phyloP scores from a whole-genome alignment of 306 rosid genomes.

The Rosa chinensis region DNA sequence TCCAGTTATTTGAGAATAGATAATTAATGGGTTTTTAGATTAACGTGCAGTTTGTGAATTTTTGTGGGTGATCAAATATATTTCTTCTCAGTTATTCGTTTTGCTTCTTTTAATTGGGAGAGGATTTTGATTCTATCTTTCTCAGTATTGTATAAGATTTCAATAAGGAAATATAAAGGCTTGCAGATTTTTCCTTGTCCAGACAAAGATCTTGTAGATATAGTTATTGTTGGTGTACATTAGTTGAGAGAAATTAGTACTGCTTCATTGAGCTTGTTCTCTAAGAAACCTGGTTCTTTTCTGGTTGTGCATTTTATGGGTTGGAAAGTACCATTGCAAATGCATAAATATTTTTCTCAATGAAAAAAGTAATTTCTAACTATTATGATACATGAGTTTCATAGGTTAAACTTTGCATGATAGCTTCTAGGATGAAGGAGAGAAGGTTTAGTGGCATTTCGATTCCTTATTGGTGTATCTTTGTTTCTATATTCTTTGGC shows the following conservation, averaged over 20 bases:
- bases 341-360: neutral
- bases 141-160: neutral
- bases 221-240: neutral
- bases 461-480: constrained; percentile 17
- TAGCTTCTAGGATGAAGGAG: neutral
- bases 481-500: constrained; percentile 30
- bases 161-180: neutral
- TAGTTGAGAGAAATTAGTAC: neutral
- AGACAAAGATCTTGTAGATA: neutral
- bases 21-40: constrained; percentile 23
- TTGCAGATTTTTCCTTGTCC: neutral
- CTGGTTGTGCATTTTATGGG: neutral
- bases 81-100: neutral
- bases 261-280: neutral
- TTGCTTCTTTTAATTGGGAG: neutral
- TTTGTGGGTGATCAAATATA: neutral
- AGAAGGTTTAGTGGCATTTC: neutral
- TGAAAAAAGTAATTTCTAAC: neutral
- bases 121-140: neutral
- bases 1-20: neutral
- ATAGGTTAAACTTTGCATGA: neutral
- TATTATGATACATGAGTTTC: neutral
- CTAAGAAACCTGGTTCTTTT: neutral
- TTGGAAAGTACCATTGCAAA: neutral
- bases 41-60: constrained; percentile 4